Evolutionary conservation across 179 eudicot genomes (phyloP).

Genomic region (Corrigiola litoralis): DNA sequence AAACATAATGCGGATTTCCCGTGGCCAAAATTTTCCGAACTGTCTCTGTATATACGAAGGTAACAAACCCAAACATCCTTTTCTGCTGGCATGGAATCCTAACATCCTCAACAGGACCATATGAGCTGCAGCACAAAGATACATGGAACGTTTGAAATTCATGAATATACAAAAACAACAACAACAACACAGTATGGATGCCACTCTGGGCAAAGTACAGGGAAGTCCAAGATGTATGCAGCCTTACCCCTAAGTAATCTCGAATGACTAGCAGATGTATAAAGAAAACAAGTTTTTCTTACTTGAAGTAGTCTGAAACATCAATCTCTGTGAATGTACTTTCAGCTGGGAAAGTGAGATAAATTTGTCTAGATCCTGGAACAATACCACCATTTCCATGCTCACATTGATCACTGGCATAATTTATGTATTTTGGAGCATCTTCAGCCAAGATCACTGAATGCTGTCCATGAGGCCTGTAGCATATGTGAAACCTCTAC

Average conservation of each 20-base stretch:
- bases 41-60: conserved; percentile 35
- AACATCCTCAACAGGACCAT: conserved; percentile 56
- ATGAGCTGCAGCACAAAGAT: not conserved
- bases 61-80: conserved; percentile 59
- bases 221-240: no score
- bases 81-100: conserved; percentile 62
- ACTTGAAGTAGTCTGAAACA: conserved; percentile 78
- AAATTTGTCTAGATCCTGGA: conserved; percentile 71
- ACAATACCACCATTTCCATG: conserved; percentile 68
- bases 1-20: conserved; percentile 42
- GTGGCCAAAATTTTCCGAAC: conserved; percentile 29
- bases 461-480: conserved; percentile 71
- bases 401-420: conserved; percentile 40
- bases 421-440: conserved; percentile 40
- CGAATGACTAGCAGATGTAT: no score
- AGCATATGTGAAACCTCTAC: no score
- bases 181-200: no score
- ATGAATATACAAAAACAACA: no score
- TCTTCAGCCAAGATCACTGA: conserved; percentile 57
- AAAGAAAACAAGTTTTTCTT: no score
- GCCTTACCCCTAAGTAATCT: no score
- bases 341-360: conserved; percentile 89
- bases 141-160: no score
- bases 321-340: conserved; percentile 84
- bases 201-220: no score